Conservation (phyloP, 2,329 filamentous ascomycete genomes). For the Xylaria hypoxylon region DNA sequence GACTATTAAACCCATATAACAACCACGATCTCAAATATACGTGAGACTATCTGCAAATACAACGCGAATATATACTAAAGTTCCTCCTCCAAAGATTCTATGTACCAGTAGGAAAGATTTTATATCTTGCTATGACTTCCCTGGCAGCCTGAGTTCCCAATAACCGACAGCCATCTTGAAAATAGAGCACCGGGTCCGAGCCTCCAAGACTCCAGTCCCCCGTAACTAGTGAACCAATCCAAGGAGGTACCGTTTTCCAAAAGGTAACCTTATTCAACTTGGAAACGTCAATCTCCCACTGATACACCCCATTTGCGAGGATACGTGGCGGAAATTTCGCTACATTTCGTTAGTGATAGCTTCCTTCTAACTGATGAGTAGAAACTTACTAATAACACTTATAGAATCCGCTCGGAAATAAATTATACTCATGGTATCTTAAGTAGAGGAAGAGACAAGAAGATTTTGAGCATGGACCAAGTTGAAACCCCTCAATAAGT, state of each 20-base stretch:
- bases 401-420: not conserved
- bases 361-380: not conserved
- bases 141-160: not conserved
- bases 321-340: not conserved
- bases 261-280: not conserved
- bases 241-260: not conserved
- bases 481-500: not conserved
- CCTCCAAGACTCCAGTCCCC: not conserved
- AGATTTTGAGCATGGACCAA: not conserved
- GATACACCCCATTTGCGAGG: not conserved
- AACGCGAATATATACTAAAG: not conserved
- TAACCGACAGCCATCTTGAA: not conserved
- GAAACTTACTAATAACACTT: not conserved
- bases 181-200: not conserved
- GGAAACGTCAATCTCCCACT: constrained; percentile 9
- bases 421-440: not conserved
- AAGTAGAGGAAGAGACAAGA: not conserved
- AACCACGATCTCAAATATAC: not conserved
- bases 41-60: not conserved
- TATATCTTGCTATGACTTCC: not conserved
- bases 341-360: not conserved
- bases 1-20: too few relatives aligned
- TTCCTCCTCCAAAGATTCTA: too few relatives aligned
- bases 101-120: not conserved
- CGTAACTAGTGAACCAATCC: not conserved